A percentile compares a stretch with the other conserved stretches of the same genome.
phyloP scores from a whole-genome alignment of 225 moss, liverwort and hornwort species.

The Bryoerythrophyllum caledonicum region DNA sequence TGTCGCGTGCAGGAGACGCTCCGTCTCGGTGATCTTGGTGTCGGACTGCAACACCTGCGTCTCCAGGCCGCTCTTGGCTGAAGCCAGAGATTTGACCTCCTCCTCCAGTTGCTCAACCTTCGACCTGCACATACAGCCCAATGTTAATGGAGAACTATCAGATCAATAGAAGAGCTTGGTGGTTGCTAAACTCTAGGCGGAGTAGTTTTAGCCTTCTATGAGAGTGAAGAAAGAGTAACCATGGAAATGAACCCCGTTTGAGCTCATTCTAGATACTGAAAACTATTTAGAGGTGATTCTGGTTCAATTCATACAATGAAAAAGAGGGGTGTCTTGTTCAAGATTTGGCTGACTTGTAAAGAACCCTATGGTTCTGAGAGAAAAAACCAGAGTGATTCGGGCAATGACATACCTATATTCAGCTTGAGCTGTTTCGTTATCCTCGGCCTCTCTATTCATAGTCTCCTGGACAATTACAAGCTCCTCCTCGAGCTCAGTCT shows the following conservation, averaged over 20 bases:
- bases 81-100: slow-evolving; percentile 32
- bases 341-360: no score
- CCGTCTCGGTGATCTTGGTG: slow-evolving; percentile 31
- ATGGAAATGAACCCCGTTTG: no score
- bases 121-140: slow-evolving; percentile 27
- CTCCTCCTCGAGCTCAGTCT: slow-evolving; percentile 32
- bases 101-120: slow-evolving; percentile 35
- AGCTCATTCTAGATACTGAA: no score
- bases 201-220: no score
- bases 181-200: no score
- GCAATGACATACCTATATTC: slow-evolving; percentile 23
- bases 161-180: no score
- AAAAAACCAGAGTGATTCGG: background rate
- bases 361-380: no score
- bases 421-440: slow-evolving; percentile 29
- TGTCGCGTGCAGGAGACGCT: slow-evolving; percentile 34
- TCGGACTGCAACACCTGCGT: slow-evolving; percentile 33
- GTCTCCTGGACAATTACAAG: slow-evolving; percentile 34
- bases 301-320: no score
- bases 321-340: no score
- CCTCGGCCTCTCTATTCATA: slow-evolving; percentile 43
- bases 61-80: slow-evolving; percentile 34
- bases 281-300: no score
- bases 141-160: background rate
- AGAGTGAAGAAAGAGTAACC: no score